These are phyloP conservation scores for Trichosporon asahii DNA, from an alignment of 1,284 basidiomycete genomes.

Conservation along the genomic window DNA sequence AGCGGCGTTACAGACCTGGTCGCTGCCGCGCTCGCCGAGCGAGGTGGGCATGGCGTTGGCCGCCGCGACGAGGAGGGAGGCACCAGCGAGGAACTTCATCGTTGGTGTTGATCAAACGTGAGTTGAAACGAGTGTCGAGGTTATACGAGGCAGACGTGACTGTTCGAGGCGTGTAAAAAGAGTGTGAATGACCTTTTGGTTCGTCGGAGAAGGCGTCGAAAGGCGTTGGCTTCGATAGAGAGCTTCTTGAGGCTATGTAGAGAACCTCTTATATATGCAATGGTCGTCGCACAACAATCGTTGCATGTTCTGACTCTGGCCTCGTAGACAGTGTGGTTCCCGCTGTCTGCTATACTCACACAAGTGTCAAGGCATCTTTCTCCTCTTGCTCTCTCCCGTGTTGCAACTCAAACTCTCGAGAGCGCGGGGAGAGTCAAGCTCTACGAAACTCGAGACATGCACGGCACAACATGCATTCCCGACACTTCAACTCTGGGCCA, in stretches of 20 bases:
- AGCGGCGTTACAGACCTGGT: not conserved
- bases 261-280: not conserved
- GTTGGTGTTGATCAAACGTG: not conserved
- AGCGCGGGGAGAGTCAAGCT: not conserved
- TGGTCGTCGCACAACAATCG: not conserved
- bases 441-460: not conserved
- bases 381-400: not conserved
- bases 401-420: not conserved
- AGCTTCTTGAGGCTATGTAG: not conserved
- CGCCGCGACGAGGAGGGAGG: constrained; percentile 8
- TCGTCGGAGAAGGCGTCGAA: not conserved
- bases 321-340: not conserved
- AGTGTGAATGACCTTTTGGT: not conserved
- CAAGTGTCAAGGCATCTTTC: too few relatives aligned
- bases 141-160: not conserved
- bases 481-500: not conserved
- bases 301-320: not conserved
- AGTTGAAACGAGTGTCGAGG: constrained; percentile 4
- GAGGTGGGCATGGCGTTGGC: not conserved
- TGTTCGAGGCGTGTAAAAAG: constrained; percentile 1
- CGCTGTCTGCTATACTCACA: not conserved
- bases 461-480: not conserved
- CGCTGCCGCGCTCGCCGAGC: not conserved
- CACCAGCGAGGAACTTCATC: constrained; percentile 17
- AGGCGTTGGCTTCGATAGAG: not conserved